Percentiles rank a stretch among this genome's conserved stretches.
These are phyloP conservation scores for Botrytis fragariae DNA, from an alignment of 2,329 filamentous ascomycete genomes.

Conservation along the genomic window DNA sequence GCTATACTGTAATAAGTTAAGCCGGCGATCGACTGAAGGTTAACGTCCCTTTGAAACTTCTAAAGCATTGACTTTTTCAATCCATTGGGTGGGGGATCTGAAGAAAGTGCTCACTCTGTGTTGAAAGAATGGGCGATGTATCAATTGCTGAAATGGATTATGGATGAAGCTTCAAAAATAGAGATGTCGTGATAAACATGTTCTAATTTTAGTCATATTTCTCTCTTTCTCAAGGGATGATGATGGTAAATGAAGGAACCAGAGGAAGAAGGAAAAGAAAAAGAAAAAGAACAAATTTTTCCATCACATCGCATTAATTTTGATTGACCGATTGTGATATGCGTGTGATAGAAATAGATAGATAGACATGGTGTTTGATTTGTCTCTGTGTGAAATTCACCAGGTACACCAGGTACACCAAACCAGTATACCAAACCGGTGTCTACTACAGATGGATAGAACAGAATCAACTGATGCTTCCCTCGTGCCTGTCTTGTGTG, in stretches of 20 bases:
- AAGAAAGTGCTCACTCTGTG: neutral
- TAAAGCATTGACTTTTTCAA: neutral
- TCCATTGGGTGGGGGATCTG: neutral
- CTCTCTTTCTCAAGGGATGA: neutral
- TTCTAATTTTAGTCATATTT: neutral
- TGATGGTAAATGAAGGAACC: neutral
- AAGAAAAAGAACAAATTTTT: neutral
- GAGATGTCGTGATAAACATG: neutral
- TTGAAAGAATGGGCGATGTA: neutral
- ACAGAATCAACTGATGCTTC: neutral
- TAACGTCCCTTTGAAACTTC: constrained; percentile 6
- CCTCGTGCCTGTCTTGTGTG: neutral
- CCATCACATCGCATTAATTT: neutral
- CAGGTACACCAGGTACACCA: neutral
- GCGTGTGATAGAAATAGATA: neutral
- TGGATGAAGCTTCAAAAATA: neutral
- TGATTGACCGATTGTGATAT: neutral
- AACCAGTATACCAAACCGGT: neutral
- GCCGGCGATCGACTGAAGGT: neutral
- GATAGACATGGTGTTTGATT: neutral
- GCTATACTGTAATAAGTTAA: constrained; percentile 3
- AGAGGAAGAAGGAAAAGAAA: neutral
- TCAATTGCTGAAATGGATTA: neutral
- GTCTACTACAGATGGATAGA: neutral
- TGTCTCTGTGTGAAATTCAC: neutral